Base-by-base conservation (phyloP, 768 basidiomycete genomes). In the Leccinum boreale region DNA sequence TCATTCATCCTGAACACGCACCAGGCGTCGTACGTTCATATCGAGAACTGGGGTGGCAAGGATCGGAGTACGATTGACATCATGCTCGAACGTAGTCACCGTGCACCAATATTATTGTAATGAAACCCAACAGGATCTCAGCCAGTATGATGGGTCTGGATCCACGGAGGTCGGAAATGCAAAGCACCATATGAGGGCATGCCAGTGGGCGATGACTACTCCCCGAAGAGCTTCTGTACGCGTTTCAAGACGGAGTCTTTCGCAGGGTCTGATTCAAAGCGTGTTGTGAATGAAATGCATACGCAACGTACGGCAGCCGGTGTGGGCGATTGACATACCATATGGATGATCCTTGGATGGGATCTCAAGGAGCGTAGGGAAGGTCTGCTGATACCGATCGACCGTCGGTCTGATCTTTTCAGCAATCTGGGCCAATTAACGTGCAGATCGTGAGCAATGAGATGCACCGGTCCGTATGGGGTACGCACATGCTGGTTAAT, bases 321-420 rank as follows among this genome's bases (percentile, higher is more conserved):
- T 44, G 29, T 26, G 35, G 42, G 56, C 29, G 52, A 50, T n/a
- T 24, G 33, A 75, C 83, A 58, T 54, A 96, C 96, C 95, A 66
- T 98, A 98, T 35, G 96, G 96, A 74, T 97, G 94, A 69, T 98
- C 96, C 73, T 98, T 98, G 55, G 93, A 94, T 24, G 97, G 97
- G 60, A 99, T 98, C 75, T 99, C 97, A 15, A 99, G 84, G 42
- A 99, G 76, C 0, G 97, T 94, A 21, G 97, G 97, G 78, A 99
- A 99, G 0, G 96, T 86, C 73, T 94, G 91, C 62, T 92, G 87
- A 73, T 99, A 99, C 66, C 87, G 86, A 75, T 99, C 97, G 12
- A 99, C 93, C 1, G 90, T 85, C 0, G 93, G 93, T 36, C 97
- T 80, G 61, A 99, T 99, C 80, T 91, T 93, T 79, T 98, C 97